Base-by-base conservation (phyloP, 1,139 yeast species). In the Kodamaea plutei region DNA sequence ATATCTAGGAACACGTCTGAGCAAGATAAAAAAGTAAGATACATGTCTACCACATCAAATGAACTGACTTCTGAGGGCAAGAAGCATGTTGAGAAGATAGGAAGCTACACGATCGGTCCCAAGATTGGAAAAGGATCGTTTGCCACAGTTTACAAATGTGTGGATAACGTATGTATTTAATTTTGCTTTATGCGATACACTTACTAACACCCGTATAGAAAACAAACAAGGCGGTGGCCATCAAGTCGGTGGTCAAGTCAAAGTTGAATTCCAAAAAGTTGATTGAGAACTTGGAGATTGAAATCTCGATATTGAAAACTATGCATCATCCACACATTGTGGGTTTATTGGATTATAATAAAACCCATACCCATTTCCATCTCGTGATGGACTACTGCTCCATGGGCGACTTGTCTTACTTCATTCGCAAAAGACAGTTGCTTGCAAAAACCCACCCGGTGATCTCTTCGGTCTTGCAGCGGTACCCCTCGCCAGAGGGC, bases 351-450 rank as follows among this genome's bases (percentile, higher is more conserved):
- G 97, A 89, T 48, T 87, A 85, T 52, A 78, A 80, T 39, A 83
- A 85, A 49, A 83, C 95, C 1, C 56, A 76, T 8, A 65, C 83
- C 8, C 87, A 89, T 56, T 85, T 88, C 61, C 93, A 87, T 56
- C 65, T 91, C 42, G 78, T 89, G n/a, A 91, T 91, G 97, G 97
- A 91, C 54, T 91, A 87, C 59, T 91, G 98, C 54, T 80, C 96
- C 0, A 67, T 91, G 57, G 98, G 98, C 7, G 98, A 91, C 58
- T 69, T 91, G 39, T 84, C 95, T 0, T 85, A 79, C 50, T 82
- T 91, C 46, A 88, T 91, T 33, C 75, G 85, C 47, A 79, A 77
- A 52, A 73, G 91, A 49, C 74, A 74, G 41, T 88, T 83, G 50
- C 63, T 89, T 26, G 73, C 77, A 18, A 71, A 74, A 41, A 77